These are phyloP conservation scores for Solanum neorickii DNA, from an alignment of 257 asterid species.

Conservation along the genomic window DNA sequence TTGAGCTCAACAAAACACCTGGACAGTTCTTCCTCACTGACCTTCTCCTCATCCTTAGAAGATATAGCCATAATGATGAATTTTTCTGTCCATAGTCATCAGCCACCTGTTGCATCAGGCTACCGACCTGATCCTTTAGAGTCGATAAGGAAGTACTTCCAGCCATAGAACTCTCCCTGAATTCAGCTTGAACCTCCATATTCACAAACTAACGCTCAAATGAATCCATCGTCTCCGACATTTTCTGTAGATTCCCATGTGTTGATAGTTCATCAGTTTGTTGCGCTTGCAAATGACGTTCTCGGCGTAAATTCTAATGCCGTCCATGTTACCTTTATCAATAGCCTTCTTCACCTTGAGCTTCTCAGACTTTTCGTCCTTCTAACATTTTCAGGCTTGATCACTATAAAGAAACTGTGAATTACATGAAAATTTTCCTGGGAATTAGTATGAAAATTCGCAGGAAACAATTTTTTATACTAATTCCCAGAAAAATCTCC, in stretches of 20 bases:
- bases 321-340: conserved; percentile 97
- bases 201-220: conserved; percentile 90
- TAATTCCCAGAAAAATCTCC: too few relatives aligned
- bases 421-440: too few relatives aligned
- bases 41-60: conserved; percentile 49
- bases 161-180: conserved; percentile 96
- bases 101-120: conserved; percentile 89
- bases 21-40: conserved; percentile 71
- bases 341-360: conserved; percentile 80
- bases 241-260: conserved; percentile 84
- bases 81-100: conserved; percentile 62
- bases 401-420: not conserved
- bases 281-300: conserved; percentile 78
- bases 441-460: too few relatives aligned
- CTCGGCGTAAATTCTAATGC: conserved; percentile 92
- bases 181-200: conserved; percentile 97
- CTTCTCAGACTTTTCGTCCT: conserved; percentile 83
- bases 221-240: conserved; percentile 91
- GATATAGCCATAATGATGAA: conserved; percentile 21
- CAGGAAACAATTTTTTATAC: too few relatives aligned
- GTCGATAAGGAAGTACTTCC: conserved; percentile 91
- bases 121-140: conserved; percentile 76
- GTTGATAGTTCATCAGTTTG: conserved; percentile 85
- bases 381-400: conserved; percentile 81
- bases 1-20: conserved; percentile 88